Evolutionary conservation across 1,139 yeast species (phyloP).

Genomic region (Protomyces inouyei): DNA sequence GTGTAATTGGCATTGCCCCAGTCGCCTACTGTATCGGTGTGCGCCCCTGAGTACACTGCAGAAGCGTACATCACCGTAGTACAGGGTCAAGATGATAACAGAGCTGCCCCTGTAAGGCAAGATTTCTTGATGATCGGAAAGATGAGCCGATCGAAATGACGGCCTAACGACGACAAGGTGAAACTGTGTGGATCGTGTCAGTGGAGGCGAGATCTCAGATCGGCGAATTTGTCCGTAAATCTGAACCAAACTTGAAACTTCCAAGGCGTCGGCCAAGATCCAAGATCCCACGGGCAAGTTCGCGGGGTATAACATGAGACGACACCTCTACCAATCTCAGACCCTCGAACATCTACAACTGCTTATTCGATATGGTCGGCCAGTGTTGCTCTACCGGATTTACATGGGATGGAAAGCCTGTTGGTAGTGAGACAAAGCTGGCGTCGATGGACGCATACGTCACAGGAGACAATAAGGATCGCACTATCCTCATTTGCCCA

Average conservation of each 20-base stretch:
- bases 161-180: too few relatives aligned
- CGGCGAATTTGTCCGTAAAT: too few relatives aligned
- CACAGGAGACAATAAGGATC: background rate
- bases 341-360: background rate
- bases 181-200: too few relatives aligned
- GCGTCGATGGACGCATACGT: slow-evolving; percentile 4
- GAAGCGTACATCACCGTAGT: background rate
- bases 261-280: too few relatives aligned
- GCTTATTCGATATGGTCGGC: background rate
- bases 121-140: too few relatives aligned
- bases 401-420: background rate
- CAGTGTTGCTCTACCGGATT: slow-evolving; percentile 6
- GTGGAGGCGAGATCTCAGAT: too few relatives aligned
- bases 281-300: too few relatives aligned
- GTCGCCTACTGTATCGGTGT: background rate
- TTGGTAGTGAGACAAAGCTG: background rate
- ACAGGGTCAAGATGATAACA: too few relatives aligned
- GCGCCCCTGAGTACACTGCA: background rate
- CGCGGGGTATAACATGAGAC: too few relatives aligned
- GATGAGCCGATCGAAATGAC: too few relatives aligned
- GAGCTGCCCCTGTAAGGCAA: too few relatives aligned
- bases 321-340: background rate
- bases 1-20: background rate
- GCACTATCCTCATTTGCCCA: slow-evolving; percentile 5
- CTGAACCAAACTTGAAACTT: too few relatives aligned